Conservation (phyloP, 2,329 filamentous ascomycete species). For the Chrysoporthe cubensis region DNA sequence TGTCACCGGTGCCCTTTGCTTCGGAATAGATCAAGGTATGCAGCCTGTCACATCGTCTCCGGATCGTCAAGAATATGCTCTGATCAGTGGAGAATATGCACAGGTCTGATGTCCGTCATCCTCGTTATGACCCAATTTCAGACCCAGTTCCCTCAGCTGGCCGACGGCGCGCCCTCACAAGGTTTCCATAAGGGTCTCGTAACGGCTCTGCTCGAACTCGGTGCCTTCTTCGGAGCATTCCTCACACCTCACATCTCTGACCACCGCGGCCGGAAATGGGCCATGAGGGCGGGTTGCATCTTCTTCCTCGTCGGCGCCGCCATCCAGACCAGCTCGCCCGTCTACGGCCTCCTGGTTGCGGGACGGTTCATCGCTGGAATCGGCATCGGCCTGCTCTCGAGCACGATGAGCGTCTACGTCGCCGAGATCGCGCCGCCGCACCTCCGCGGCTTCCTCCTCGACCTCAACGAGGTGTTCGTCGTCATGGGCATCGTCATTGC, state of each 20-base stretch:
- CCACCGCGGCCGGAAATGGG: background rate
- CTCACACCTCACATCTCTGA: background rate
- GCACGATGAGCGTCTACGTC: constrained; percentile 27
- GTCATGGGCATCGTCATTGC: constrained; percentile 32
- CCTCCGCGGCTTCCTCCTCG: constrained; percentile 33
- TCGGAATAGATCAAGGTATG: constrained; percentile 32
- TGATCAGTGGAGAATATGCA: no score
- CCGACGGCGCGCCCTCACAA: constrained; percentile 13
- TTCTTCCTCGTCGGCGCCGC: constrained; percentile 4
- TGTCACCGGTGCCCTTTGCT: constrained; percentile 38
- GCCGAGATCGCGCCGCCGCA: constrained; percentile 36
- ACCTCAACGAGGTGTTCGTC: constrained; percentile 32
- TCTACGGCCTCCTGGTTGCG: background rate
- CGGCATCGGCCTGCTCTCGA: constrained; percentile 8
- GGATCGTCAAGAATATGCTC: no score
- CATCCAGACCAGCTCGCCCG: background rate
- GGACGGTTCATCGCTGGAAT: constrained; percentile 3
- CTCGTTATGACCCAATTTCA: constrained; percentile 21
- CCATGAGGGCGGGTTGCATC: background rate
- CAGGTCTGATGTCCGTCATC: constrained; percentile 18
- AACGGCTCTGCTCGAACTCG: background rate
- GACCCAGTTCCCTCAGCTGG: constrained; percentile 15
- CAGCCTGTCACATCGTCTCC: no score
- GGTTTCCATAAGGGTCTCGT: constrained; percentile 21
- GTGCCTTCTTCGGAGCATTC: constrained; percentile 1